phyloP scores from a whole-genome alignment of 192 early-diverging fungal genomes.

The Paraglomus brasilianum region DNA sequence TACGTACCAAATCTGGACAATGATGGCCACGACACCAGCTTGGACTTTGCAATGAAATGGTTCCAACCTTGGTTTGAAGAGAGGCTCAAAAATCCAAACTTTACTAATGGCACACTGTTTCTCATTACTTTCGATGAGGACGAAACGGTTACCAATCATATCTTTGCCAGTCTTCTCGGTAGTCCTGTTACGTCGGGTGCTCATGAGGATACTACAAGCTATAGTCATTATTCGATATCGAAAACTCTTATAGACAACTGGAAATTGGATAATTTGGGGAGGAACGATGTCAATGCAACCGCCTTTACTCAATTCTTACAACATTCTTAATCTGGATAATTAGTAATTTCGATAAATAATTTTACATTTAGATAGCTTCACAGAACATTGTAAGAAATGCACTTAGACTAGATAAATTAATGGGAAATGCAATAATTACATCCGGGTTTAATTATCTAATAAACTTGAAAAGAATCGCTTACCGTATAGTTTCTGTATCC shows the following conservation, averaged over 20 bases:
- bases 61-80: slow-evolving; percentile 31
- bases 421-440: too few species aligned
- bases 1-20: slow-evolving; percentile 64
- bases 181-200: slow-evolving; percentile 2
- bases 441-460: too few species aligned
- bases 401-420: too few species aligned
- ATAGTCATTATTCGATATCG: slow-evolving; percentile 17
- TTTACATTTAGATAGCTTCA: too few species aligned
- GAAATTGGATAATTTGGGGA: slow-evolving; percentile 17
- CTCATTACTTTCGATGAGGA: slow-evolving; percentile 19
- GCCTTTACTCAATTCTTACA: background rate
- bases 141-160: slow-evolving; percentile 8
- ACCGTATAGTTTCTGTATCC: too few species aligned
- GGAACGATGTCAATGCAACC: background rate
- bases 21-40: slow-evolving; percentile 54
- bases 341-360: too few species aligned
- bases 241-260: slow-evolving; percentile 12
- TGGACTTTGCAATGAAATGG: slow-evolving; percentile 50
- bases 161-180: slow-evolving; percentile 17
- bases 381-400: too few species aligned
- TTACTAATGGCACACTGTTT: slow-evolving; percentile 1
- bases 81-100: too few species aligned
- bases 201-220: slow-evolving; percentile 1
- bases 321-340: too few species aligned
- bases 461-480: too few species aligned